Evolutionary conservation across 768 basidiomycete species (phyloP).

Genomic region (Coprinopsis sp.): DNA sequence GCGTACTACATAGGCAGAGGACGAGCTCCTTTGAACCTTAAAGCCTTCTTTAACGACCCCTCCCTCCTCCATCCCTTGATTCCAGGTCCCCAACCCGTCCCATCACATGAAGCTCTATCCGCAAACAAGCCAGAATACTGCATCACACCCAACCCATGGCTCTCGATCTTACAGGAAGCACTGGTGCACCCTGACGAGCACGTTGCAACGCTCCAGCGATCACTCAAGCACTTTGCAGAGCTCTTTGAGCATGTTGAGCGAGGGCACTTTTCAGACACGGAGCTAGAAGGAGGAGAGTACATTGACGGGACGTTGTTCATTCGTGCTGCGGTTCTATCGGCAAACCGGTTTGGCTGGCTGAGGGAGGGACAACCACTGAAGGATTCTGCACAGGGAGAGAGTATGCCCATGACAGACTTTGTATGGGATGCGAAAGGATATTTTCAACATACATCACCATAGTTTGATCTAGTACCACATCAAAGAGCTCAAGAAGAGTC

Average conservation of each 20-base stretch:
- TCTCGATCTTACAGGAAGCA: slow-evolving; percentile 45
- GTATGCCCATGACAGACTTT: neutral
- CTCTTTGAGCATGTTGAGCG: neutral
- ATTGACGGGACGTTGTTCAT: slow-evolving; percentile 54
- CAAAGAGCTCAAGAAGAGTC: too few relatives aligned
- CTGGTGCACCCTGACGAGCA: slow-evolving; percentile 56
- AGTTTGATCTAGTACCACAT: too few relatives aligned
- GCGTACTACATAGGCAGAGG: slow-evolving; percentile 56
- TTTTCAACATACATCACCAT: neutral
- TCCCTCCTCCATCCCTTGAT: neutral
- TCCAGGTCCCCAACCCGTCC: slow-evolving; percentile 4
- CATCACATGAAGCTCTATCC: slow-evolving; percentile 7
- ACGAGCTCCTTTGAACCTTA: slow-evolving; percentile 43
- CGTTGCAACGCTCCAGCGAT: slow-evolving; percentile 32
- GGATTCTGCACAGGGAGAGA: neutral
- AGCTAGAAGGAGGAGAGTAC: slow-evolving; percentile 42
- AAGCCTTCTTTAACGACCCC: slow-evolving; percentile 38
- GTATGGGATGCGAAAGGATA: neutral
- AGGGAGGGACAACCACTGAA: slow-evolving; percentile 9
- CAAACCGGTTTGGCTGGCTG: neutral
- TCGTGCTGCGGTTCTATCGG: neutral
- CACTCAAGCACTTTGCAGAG: slow-evolving; percentile 22
- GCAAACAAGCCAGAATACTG: too few relatives aligned
- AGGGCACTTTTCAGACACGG: slow-evolving; percentile 1
- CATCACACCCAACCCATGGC: slow-evolving; percentile 68